Conservation (phyloP, 176 grass and related monocot species). For the Rhynchospora pubera region DNA sequence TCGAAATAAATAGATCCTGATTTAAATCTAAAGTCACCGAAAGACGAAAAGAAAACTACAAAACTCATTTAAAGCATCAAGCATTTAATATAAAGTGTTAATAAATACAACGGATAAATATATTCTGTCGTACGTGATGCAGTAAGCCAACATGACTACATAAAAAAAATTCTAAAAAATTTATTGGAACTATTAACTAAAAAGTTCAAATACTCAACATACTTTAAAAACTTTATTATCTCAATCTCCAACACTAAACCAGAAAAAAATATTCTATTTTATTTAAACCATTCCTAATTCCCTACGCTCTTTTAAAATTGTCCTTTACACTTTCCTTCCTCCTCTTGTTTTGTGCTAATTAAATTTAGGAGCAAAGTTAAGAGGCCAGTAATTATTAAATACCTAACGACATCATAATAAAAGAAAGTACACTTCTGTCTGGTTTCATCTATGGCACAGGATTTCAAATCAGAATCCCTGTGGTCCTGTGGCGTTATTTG, state of each 20-base stretch:
- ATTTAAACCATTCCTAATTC: background rate
- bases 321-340: background rate
- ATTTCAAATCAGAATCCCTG: background rate
- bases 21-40: too few relatives aligned
- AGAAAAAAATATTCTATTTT: background rate
- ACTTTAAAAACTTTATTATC: background rate
- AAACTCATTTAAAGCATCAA: too few relatives aligned
- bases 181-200: background rate
- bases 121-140: too few relatives aligned
- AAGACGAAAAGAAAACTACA: too few relatives aligned
- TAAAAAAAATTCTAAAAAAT: background rate
- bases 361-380: background rate
- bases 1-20: too few relatives aligned
- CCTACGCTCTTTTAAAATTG: constrained; percentile 5
- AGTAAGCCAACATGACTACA: too few relatives aligned
- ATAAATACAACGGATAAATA: too few relatives aligned
- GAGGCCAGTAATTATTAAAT: background rate
- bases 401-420: background rate
- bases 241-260: background rate
- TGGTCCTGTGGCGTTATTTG: background rate
- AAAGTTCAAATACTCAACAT: background rate
- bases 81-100: too few relatives aligned
- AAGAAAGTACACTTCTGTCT: background rate
- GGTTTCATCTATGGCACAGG: background rate
- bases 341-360: background rate